Conservation (phyloP, 164 flowering plant genomes). For the Tinospora cordifolia region DNA sequence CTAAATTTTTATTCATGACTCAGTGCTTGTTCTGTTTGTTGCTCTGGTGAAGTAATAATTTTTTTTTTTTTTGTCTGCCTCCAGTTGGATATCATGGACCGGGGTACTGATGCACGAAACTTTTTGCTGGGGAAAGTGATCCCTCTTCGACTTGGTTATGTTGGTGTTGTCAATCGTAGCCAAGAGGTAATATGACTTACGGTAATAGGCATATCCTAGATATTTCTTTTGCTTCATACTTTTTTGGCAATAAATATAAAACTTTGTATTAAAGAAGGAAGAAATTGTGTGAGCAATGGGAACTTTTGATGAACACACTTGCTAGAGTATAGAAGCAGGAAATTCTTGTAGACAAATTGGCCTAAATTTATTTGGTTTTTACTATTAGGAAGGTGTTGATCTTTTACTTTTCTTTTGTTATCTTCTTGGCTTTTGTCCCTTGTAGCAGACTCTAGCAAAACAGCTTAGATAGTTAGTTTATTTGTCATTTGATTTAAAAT, state of each 20-base stretch:
- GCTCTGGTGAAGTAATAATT: neutral
- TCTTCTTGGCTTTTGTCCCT: too few relatives aligned
- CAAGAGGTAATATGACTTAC: conserved; percentile 23
- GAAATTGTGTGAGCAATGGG: neutral
- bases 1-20: neutral
- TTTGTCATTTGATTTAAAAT: too few relatives aligned
- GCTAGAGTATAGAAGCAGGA: neutral
- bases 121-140: conserved; percentile 37
- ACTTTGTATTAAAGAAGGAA: neutral
- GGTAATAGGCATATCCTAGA: neutral
- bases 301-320: neutral
- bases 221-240: neutral
- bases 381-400: neutral
- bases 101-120: conserved; percentile 32
- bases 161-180: conserved; percentile 38
- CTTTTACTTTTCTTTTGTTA: too few relatives aligned
- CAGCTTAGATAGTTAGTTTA: too few relatives aligned
- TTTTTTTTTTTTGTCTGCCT: conserved; percentile 4
- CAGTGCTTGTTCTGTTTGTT: conserved; percentile 1
- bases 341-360: neutral
- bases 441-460: too few relatives aligned
- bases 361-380: neutral
- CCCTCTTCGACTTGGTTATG: conserved; percentile 36
- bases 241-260: neutral
- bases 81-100: conserved; percentile 35